These are phyloP conservation scores for Syncephalastrum racemosum DNA, from an alignment of 371 early-diverging fungal genomes.

Conservation along the genomic window DNA sequence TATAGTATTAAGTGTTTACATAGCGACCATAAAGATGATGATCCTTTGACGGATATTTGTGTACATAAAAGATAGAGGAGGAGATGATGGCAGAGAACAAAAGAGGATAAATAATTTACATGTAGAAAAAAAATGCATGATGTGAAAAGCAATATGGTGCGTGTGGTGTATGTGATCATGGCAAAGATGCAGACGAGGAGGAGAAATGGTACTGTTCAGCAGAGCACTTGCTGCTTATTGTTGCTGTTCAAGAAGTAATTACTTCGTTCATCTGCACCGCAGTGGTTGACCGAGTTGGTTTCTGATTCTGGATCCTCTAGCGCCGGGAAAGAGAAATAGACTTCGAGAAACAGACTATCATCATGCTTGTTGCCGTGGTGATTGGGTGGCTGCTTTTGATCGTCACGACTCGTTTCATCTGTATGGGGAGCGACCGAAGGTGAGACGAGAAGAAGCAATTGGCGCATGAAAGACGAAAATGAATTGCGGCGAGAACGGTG, in stretches of 20 bases:
- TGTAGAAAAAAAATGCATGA: too few relatives aligned
- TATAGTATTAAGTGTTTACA: too few relatives aligned
- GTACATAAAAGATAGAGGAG: not conserved
- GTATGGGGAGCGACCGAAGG: conserved; percentile 4
- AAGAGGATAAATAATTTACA: too few relatives aligned
- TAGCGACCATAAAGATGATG: too few relatives aligned
- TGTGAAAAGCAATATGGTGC: too few relatives aligned
- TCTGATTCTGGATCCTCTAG: conserved; percentile 22
- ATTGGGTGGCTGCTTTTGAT: not conserved
- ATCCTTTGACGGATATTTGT: not conserved
- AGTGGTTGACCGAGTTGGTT: conserved; percentile 11
- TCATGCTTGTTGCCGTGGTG: conserved; percentile 3
- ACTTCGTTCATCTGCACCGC: conserved; percentile 16
- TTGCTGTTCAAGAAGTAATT: too few relatives aligned
- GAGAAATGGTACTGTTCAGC: too few relatives aligned
- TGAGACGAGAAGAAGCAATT: conserved; percentile 16
- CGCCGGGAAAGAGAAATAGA: conserved; percentile 24
- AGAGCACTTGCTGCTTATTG: too few relatives aligned
- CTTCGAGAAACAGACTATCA: conserved; percentile 17
- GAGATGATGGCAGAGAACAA: too few relatives aligned
- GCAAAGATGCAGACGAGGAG: too few relatives aligned
- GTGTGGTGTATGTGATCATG: too few relatives aligned
- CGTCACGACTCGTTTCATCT: conserved; percentile 6
- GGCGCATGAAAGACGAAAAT: conserved; percentile 19
- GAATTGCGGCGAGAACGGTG: conserved; percentile 10